Evolutionary conservation across 805 yeast genomes (phyloP), one percentile per base, ranked within the genome.

Genomic region (Tetrapisispora taiwanensis): DNA sequence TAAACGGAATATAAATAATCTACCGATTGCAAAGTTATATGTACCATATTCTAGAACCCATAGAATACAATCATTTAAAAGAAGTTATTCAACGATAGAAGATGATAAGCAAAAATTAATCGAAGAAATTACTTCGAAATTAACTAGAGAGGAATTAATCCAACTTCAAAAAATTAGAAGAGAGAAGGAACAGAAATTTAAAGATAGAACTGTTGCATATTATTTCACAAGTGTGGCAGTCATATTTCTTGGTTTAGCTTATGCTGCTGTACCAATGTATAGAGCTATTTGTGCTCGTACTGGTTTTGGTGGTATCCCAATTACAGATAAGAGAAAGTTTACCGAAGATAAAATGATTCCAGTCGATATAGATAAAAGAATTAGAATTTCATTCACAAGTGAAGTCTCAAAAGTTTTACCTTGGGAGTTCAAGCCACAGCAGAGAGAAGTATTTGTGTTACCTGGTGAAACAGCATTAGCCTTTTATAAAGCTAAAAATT

Each of bases 391-490:
- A 10, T 92, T 92, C 60, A 86, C 96, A 9, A 84, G 95, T 33
- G 97, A 88, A 61, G 89, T 92, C 0, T 84, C 95, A 1, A 83
- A 88, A 14, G 74, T 84, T 37, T 69, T 92, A 50, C 97, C 97
- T 10, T 92, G 98, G 98, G 84, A 78, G 52, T 90, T 92, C 66
- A 76, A 79, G 17, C 98, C 98, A 12, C 90, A 87, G 63, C 98
- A 92, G 60, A 72, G 90, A 50, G 95, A 89, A 62, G 97, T 92
- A 1, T 78, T 79, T 53, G 83, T 92, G 19, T 79, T 87, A 9
- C 98, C 98, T 0, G 98, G 98, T 19, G 98, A 92, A 65, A 92
- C 98, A 3, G 98, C 98, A 0, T 69, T 92, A 48, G 97, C 95
- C 0, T 92, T 92, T 61, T 92, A 87, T 69, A 84, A 81, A 62